Evolutionary conservation across 2,329 filamentous ascomycete genomes (phyloP), one percentile per base, ranked within the genome.

Genomic region (Ceratocystis cubensis): DNA sequence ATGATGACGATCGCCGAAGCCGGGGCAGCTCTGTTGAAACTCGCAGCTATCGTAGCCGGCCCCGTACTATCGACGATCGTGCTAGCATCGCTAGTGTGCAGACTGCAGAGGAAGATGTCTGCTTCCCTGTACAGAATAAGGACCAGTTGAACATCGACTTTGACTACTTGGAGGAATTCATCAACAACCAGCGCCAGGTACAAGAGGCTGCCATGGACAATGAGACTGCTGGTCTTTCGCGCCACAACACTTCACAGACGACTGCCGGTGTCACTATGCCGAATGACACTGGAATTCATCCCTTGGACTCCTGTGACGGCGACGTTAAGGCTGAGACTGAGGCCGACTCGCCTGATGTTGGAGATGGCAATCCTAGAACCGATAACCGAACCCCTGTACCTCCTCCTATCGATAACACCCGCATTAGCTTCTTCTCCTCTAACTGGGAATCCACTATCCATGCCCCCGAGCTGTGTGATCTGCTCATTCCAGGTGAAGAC

Each of bases 391-490:
- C 71, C 69, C 17, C 74, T 72, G n/a, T 72, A 10, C 44, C 72
- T 15, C 71, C 71, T 2, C 75, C 76, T 46, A 74, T 81, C 61
- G 86, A 90, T 67, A 82, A 84, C 41, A 94, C 92, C 73, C 85
- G 93, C 3, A 97, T 96, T 78, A 94, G 92, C 69, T 96, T 97
- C 78, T 99, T 99, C 76, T 96, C 92, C 0, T 96, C 94, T 0
- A 90, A 94, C 65, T 88, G 91, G 76, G 92, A 96, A 73, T 92
- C 91, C 63, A 96, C 92, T 0, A 91, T 97, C 69, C 92, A 96
- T 73, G 91, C 93, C 17, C 84, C 89, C 1, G 91, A 96, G 71
- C 83, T 99, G 69, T 91, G 90, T 22, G 93, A 92, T 71, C 82
- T 96, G 7, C 83, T 96, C 3, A 85, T 96, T 67, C 91, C 92